phyloP scores from a whole-genome alignment of 805 yeast genomes.

The Sungouiella blattae region DNA sequence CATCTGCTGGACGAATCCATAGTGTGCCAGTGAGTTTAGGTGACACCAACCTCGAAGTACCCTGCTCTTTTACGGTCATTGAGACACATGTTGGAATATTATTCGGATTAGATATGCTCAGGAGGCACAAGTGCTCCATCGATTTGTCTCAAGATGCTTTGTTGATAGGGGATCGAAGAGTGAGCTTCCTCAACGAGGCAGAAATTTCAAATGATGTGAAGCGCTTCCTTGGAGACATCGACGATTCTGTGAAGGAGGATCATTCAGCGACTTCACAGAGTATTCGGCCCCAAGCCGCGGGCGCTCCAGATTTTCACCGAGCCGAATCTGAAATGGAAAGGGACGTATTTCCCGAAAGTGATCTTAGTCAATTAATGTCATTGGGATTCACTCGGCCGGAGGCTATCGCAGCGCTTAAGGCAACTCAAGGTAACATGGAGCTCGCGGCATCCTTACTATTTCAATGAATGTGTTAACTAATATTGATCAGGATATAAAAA shows the following conservation, averaged over 20 bases:
- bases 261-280: too few relatives aligned
- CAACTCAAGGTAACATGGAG: constrained; percentile 76
- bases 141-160: constrained; percentile 68
- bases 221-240: too few relatives aligned
- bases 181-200: constrained; percentile 67
- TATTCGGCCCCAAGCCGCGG: too few relatives aligned
- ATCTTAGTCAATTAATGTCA: constrained; percentile 41
- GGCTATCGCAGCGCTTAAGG: constrained; percentile 60
- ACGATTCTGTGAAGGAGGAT: too few relatives aligned
- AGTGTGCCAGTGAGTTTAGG: constrained; percentile 83
- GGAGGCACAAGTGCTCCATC: constrained; percentile 78
- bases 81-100: constrained; percentile 73
- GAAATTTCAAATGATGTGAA: constrained; percentile 49
- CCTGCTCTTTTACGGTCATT: constrained; percentile 42
- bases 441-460: constrained; percentile 81
- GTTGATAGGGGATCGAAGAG: constrained; percentile 66
- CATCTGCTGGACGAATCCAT: constrained; percentile 81
- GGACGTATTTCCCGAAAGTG: constrained; percentile 20
- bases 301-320: too few relatives aligned
- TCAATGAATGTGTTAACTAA: constrained; percentile 8
- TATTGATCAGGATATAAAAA: not conserved
- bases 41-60: constrained; percentile 35
- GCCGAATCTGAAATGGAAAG: too few relatives aligned
- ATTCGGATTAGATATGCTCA: constrained; percentile 87
- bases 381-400: constrained; percentile 71